These are phyloP conservation scores for Venturia pyrina DNA, from an alignment of 2,329 filamentous ascomycete genomes.

Conservation along the genomic window DNA sequence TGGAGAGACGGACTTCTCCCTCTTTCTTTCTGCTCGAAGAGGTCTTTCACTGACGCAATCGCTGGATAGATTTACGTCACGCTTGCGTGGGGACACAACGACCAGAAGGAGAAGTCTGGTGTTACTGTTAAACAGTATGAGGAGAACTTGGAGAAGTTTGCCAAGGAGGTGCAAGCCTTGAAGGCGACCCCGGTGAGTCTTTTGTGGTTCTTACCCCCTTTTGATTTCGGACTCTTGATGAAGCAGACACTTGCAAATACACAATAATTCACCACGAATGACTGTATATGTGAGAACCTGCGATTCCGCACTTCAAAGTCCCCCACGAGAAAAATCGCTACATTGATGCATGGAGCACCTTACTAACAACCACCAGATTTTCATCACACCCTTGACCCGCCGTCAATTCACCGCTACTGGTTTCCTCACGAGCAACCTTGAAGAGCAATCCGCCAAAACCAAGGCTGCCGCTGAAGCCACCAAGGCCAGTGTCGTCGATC, in stretches of 20 bases:
- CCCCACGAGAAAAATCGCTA: too few species aligned
- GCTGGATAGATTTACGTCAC: conserved; percentile 36
- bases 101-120: conserved; percentile 42
- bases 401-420: conserved; percentile 31
- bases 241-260: too few species aligned
- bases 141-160: conserved; percentile 38
- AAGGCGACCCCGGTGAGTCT: conserved; percentile 30
- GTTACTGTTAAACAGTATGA: conserved; percentile 40
- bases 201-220: not conserved
- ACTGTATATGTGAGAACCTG: too few species aligned
- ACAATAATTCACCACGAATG: too few species aligned
- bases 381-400: conserved; percentile 46
- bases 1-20: too few species aligned
- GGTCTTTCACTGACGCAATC: too few species aligned
- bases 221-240: too few species aligned
- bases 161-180: conserved; percentile 31
- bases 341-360: too few species aligned
- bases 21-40: too few species aligned
- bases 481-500: conserved; percentile 34
- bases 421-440: conserved; percentile 36
- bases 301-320: too few species aligned
- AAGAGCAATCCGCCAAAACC: conserved; percentile 36
- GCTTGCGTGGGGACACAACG: conserved; percentile 53
- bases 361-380: conserved; percentile 24
- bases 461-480: conserved; percentile 36